These are phyloP conservation scores for Kondoa subrosea DNA, from an alignment of 768 basidiomycete genomes.

Conservation along the genomic window DNA sequence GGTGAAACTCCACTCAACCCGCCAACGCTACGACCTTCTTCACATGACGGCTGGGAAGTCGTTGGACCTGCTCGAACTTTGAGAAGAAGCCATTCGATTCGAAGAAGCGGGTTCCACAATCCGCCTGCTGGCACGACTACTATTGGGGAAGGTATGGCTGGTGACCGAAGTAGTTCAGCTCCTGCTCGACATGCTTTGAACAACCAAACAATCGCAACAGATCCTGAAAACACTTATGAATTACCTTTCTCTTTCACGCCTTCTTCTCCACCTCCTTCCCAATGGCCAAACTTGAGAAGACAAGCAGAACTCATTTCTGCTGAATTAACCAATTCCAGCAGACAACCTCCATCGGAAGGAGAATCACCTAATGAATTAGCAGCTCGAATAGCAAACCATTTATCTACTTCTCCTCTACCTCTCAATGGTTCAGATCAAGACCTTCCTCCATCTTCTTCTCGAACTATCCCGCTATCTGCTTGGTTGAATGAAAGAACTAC, in stretches of 20 bases:
- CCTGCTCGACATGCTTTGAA: neutral
- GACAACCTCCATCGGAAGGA: no score
- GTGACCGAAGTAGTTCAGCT: neutral
- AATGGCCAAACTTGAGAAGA: no score
- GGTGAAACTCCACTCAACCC: no score
- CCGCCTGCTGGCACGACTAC: no score
- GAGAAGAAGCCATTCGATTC: neutral
- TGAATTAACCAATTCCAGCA: no score
- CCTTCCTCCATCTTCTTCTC: neutral
- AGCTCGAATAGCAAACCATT: neutral
- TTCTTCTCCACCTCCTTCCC: neutral
- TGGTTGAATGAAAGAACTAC: neutral
- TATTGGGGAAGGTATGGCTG: neutral
- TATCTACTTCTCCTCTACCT: neutral
- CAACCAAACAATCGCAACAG: neutral
- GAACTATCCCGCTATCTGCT: neutral
- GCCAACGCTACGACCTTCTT: no score
- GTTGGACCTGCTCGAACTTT: neutral
- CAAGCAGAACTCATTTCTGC: no score
- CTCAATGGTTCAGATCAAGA: neutral
- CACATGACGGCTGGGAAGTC: neutral
- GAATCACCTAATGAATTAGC: no score
- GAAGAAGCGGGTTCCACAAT: neutral
- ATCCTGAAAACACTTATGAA: neutral
- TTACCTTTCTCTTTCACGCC: neutral